Conservation (phyloP, 495 filamentous ascomycete genomes). For the Platismatia glauca region DNA sequence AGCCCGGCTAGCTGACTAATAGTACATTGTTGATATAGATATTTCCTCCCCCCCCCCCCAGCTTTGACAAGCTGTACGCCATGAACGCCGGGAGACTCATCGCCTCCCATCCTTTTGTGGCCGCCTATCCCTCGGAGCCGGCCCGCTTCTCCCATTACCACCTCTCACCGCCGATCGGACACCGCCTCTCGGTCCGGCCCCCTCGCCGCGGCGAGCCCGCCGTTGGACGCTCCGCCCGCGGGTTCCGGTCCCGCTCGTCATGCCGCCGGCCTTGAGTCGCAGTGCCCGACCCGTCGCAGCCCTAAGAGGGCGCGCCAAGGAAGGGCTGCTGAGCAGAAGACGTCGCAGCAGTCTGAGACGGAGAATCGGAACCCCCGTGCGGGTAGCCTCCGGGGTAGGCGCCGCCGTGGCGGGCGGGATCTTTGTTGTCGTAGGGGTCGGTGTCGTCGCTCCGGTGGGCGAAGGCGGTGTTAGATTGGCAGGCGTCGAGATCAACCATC, state of each 20-base stretch:
- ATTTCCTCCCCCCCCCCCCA: neutral
- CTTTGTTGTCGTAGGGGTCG: slow-evolving; percentile 25
- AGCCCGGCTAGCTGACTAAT: slow-evolving; percentile 8
- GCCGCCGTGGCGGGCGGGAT: slow-evolving; percentile 31
- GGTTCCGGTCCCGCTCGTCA: slow-evolving; percentile 7
- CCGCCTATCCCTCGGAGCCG: neutral
- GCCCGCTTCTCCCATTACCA: neutral
- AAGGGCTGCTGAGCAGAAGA: slow-evolving; percentile 75
- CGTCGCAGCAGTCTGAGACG: slow-evolving; percentile 48
- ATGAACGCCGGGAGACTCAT: slow-evolving; percentile 10
- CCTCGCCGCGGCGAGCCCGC: slow-evolving; percentile 2
- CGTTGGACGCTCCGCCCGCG: slow-evolving; percentile 5
- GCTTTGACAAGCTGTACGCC: slow-evolving; percentile 3
- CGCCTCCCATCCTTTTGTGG: neutral
- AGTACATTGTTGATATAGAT: neutral
- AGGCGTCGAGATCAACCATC: slow-evolving; percentile 73
- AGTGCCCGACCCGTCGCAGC: slow-evolving; percentile 86
- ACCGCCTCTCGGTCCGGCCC: slow-evolving; percentile 3
- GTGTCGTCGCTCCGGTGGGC: slow-evolving; percentile 46
- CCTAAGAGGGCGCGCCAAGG: slow-evolving; percentile 80
- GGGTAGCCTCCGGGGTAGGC: slow-evolving; percentile 32
- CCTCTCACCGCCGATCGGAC: neutral
- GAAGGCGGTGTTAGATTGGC: slow-evolving; percentile 42
- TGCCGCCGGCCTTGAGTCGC: slow-evolving; percentile 43
- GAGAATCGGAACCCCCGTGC: slow-evolving; percentile 35